A percentile compares a stretch with the other conserved stretches of the same genome.
These are phyloP conservation scores for Monosporascus sp. DNA, from an alignment of 2,329 filamentous ascomycete genomes.

Conservation along the genomic window DNA sequence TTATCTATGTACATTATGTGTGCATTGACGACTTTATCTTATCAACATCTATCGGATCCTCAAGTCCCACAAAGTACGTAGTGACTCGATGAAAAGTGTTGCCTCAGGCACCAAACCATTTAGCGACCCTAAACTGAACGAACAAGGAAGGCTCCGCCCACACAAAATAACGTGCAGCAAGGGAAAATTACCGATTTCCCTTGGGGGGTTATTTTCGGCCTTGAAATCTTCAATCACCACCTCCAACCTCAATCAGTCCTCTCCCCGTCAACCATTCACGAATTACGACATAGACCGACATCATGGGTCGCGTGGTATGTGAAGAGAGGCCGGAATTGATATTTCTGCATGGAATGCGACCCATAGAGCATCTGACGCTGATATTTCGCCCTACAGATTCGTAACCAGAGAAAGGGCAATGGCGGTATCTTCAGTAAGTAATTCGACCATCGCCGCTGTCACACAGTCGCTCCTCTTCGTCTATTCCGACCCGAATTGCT, in stretches of 20 bases:
- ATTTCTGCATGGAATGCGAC: not conserved
- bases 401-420: slow-evolving; percentile 49
- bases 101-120: not conserved
- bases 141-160: slow-evolving; percentile 22
- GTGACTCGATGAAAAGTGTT: not conserved
- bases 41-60: too few relatives aligned
- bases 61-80: too few relatives aligned
- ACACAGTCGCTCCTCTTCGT: not conserved
- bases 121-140: slow-evolving; percentile 14
- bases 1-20: too few relatives aligned
- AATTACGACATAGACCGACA: slow-evolving; percentile 29
- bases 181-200: slow-evolving; percentile 26
- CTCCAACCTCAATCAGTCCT: slow-evolving; percentile 10
- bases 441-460: not conserved
- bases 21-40: too few relatives aligned
- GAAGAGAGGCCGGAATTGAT: not conserved
- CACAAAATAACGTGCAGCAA: slow-evolving; percentile 22
- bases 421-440: slow-evolving; percentile 31
- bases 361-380: slow-evolving; percentile 4
- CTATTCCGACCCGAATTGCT: not conserved
- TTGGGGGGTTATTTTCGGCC: slow-evolving; percentile 13
- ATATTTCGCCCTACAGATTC: slow-evolving; percentile 38
- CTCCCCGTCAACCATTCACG: slow-evolving; percentile 21
- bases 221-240: slow-evolving; percentile 15
- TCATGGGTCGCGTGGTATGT: slow-evolving; percentile 33